Base-by-base conservation (phyloP, 2,329 filamentous ascomycete genomes). In the Colletotrichum sp. region DNA sequence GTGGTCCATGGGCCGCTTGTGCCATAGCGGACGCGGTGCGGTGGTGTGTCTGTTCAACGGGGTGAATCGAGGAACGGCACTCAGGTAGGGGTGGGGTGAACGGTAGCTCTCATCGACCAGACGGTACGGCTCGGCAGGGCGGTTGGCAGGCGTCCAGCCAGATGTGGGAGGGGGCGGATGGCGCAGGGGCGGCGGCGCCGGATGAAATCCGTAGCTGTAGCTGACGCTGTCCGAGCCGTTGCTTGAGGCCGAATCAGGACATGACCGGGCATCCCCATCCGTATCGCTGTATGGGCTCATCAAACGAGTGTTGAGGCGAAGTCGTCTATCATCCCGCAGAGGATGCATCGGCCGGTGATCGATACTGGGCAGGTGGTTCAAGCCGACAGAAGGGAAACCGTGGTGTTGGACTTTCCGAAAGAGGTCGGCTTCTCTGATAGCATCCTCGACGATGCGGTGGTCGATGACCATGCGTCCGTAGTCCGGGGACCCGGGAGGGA, bases 381-480 rank as follows among this genome's bases (percentile, higher is more conserved):
- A 26, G 3, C 44, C 44, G 26, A 55, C 67, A 12, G 76, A 68
- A 12, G 67, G 67, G 36, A 63, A 75, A 12, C 77, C 77, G 57
- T 82, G 83, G 57, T 79, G 80, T 76, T 85, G 83, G 66, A 84
- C 71, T 15, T 81, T 79, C 34, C 88, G 87, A 66, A 85, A 88
- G 64, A 82, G 80, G 32, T 87, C 84, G 28, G 90, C 88, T 75
- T 92, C 88, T 4, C 81, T 80, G 0, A 89, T 89, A 5, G 92
- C 90, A 16, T 87, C 83, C 26, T 82, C 80, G 21, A 95, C 88
- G 59, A 93, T 89, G 1, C 84, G 82, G 4, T 86, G 86, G 71
- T 91, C 88, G 79, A 96, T 95, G 26, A 90, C 85, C 93, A 95
- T 95, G 63, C 89, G 89, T 13, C 89, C 90, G 82, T 92, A 95